Percentiles rank a stretch among this genome's conserved stretches.
These are phyloP conservation scores for Aspergillus floridensis DNA, from an alignment of 2,329 filamentous ascomycete genomes.

Conservation along the genomic window DNA sequence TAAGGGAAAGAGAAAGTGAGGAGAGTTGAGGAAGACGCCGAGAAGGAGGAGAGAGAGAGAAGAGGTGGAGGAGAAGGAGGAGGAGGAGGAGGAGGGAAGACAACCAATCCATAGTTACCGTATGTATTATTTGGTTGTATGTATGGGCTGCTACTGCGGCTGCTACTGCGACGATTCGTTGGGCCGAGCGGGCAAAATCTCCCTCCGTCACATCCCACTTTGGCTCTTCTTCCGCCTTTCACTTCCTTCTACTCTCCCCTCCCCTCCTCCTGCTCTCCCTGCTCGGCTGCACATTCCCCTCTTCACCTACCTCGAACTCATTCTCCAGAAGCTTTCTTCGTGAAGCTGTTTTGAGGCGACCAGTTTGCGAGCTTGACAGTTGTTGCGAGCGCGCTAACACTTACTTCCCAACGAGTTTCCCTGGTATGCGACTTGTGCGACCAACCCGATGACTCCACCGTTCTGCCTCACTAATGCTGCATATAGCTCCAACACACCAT, in stretches of 20 bases:
- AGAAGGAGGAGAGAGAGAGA: slow-evolving; percentile 7
- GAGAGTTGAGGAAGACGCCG: not conserved
- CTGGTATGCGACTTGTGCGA: slow-evolving; percentile 1
- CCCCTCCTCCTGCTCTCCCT: not conserved
- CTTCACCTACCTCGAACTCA: not conserved
- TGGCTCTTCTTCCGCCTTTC: slow-evolving; percentile 4
- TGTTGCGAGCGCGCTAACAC: not conserved
- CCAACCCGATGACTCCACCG: slow-evolving; percentile 1
- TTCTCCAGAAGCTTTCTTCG: not conserved
- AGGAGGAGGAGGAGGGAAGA: slow-evolving; percentile 7
- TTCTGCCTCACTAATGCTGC: slow-evolving; percentile 3
- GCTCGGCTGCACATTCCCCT: not conserved
- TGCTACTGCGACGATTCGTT: slow-evolving; percentile 6
- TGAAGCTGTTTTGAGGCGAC: not conserved
- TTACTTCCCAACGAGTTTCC: not conserved
- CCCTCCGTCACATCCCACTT: slow-evolving; percentile 20
- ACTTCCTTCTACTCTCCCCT: slow-evolving; percentile 4
- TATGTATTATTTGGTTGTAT: not conserved
- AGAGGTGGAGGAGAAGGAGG: slow-evolving; percentile 1
- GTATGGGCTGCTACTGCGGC: not conserved
- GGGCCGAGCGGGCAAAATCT: slow-evolving; percentile 23
- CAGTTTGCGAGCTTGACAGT: not conserved
- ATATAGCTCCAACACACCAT: not conserved
- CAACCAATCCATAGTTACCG: not conserved
- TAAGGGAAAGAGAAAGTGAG: not conserved